Base-by-base conservation (phyloP, 2,329 filamentous ascomycete genomes). In the Davidsoniella virescens region DNA sequence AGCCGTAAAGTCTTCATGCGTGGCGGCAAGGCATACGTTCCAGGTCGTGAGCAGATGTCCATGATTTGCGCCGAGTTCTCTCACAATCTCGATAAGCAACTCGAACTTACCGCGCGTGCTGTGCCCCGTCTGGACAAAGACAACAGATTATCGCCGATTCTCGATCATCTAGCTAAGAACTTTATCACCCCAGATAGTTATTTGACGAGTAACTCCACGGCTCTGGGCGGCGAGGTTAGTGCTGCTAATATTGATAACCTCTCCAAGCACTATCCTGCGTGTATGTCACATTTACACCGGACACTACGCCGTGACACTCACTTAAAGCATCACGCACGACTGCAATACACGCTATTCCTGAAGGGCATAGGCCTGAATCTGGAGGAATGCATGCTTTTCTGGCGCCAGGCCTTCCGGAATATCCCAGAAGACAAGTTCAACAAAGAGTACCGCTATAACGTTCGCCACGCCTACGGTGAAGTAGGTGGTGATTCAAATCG, bases 371-470 rank as follows among this genome's bases (percentile, higher is more conserved):
- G 92, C 0, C 70, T 98, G 25, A 87, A 77, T 55, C 70, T 98
- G n/a, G 87, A 95, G 60, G 90, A 98, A 64, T 87, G 80, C 58
- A 74, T 98, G 20, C 58, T 87, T 10, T 98, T 98, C 70, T 98
- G 92, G 92, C 81, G 92, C 9, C 75, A 78, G 55, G 72, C 75
- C 25, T 96, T 98, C 74, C 80, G 79, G 62, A 83, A 87, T 57
- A 78, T 93, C 56, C 88, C 85, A 0, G 92, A 96, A 60, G 90
- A 96, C 59, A 82, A 82, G 36, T 98, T 96, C 73, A 93, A 93
- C 66, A 96, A 95, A 62, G 87, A 95, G 62, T 96, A 98, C 67
- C 77, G 84, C 42, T 98, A 98, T 73, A 96, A 98, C 63, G 78
- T 96, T 52, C 84, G 88, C n/a, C 90, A 98, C 71, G 66, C 73